Conservation (phyloP, 2,329 filamentous ascomycete genomes). For the Fusarium decemcellulare region DNA sequence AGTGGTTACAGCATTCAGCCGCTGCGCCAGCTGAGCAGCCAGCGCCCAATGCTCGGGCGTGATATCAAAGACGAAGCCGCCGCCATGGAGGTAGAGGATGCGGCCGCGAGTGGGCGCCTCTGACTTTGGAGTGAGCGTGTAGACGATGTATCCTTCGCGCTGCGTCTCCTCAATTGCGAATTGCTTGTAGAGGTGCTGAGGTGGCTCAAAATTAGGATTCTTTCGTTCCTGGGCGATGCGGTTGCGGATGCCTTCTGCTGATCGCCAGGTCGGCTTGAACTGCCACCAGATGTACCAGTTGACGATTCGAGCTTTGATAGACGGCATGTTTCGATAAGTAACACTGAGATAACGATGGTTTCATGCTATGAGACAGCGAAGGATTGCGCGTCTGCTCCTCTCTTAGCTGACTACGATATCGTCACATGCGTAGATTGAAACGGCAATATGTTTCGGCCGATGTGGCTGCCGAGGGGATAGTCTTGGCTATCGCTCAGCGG, state of each 20-base stretch:
- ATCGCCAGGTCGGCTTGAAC: constrained; percentile 45
- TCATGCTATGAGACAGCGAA: background rate
- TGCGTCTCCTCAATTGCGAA: constrained; percentile 46
- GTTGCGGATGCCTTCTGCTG: constrained; percentile 42
- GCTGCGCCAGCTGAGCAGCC: constrained; percentile 45
- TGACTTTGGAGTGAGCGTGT: constrained; percentile 50
- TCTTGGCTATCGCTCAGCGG: background rate
- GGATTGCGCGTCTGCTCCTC: too few species aligned
- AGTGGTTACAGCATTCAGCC: constrained; percentile 49
- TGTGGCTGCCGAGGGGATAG: background rate
- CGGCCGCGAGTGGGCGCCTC: constrained; percentile 47
- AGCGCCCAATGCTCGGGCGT: constrained; percentile 47
- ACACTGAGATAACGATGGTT: background rate
- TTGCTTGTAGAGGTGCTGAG: constrained; percentile 41
- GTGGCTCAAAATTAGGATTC: constrained; percentile 38
- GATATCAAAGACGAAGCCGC: constrained; percentile 50
- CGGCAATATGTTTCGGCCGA: background rate
- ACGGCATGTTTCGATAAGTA: constrained; percentile 40
- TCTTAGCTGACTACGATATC: background rate
- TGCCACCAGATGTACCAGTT: constrained; percentile 48
- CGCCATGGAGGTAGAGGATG: constrained; percentile 52
- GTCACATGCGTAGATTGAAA: background rate
- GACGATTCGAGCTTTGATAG: constrained; percentile 46
- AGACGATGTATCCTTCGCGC: constrained; percentile 41
- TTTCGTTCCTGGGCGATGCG: constrained; percentile 44